phyloP scores from a whole-genome alignment of 2,329 filamentous ascomycete species.

The Alternaria sp. region DNA sequence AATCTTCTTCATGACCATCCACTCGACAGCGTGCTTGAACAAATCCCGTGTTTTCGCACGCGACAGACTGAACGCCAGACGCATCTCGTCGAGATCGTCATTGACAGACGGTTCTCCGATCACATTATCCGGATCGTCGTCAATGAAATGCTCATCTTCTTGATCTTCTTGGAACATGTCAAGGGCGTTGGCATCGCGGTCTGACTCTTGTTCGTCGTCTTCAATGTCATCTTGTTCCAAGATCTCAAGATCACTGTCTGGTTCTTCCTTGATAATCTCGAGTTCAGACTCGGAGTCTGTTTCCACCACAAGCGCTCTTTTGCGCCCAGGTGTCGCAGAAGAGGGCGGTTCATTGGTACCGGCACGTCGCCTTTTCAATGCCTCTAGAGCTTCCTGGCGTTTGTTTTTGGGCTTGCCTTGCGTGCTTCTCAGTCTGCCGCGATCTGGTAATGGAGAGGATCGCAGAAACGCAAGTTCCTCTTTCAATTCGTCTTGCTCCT shows the following conservation, averaged over 20 bases:
- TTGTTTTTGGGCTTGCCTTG: slow-evolving; percentile 40
- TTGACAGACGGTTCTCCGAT: slow-evolving; percentile 53
- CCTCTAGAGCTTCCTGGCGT: slow-evolving; percentile 53
- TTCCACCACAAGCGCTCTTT: slow-evolving; percentile 28
- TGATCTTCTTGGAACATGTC: slow-evolving; percentile 60
- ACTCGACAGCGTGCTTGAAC: slow-evolving; percentile 76
- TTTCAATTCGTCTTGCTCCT: slow-evolving; percentile 50
- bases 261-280: slow-evolving; percentile 44
- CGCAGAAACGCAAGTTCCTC: slow-evolving; percentile 55
- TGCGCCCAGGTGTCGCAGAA: slow-evolving; percentile 31
- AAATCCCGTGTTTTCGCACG: slow-evolving; percentile 73
- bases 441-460: slow-evolving; percentile 40
- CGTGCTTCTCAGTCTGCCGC: slow-evolving; percentile 32
- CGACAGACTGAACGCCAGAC: slow-evolving; percentile 72
- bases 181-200: slow-evolving; percentile 39
- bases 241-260: slow-evolving; percentile 24
- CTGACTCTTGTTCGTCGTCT: slow-evolving; percentile 29
- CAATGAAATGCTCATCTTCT: slow-evolving; percentile 69
- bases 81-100: slow-evolving; percentile 63
- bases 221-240: slow-evolving; percentile 31
- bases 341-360: slow-evolving; percentile 37
- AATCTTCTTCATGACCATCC: slow-evolving; percentile 81
- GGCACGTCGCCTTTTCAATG: slow-evolving; percentile 51
- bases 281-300: slow-evolving; percentile 38
- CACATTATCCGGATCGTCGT: slow-evolving; percentile 63